A percentile compares a stretch with the other conserved stretches of the same genome.
Evolutionary conservation across 805 yeast genomes (phyloP).

Genomic region (Candida patagonica): DNA sequence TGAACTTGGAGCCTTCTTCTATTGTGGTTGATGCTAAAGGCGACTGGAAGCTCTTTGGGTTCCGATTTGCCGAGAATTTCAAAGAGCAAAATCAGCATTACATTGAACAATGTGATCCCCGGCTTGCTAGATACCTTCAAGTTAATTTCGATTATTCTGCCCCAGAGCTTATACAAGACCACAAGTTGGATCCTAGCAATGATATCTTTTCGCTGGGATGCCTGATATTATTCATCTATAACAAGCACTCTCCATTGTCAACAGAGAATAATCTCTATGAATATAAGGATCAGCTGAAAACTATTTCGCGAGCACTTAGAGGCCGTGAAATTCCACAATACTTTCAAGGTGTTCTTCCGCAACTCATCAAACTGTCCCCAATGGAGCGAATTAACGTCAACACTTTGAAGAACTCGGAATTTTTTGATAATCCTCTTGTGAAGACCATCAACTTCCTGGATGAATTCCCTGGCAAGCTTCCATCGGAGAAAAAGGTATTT

Average conservation of each 20-base stretch:
- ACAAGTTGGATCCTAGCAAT: slow-evolving; percentile 51
- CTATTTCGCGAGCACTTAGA: slow-evolving; percentile 31
- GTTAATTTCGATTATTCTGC: slow-evolving; percentile 67
- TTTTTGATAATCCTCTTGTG: slow-evolving; percentile 75
- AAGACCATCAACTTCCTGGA: slow-evolving; percentile 75
- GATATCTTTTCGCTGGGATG: slow-evolving; percentile 84
- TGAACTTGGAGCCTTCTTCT: slow-evolving; percentile 70
- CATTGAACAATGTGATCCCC: slow-evolving; percentile 62
- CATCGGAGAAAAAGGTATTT: slow-evolving; percentile 58
- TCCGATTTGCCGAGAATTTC: slow-evolving; percentile 42
- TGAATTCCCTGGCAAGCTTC: slow-evolving; percentile 66
- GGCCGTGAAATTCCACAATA: slow-evolving; percentile 48
- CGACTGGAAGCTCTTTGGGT: slow-evolving; percentile 89
- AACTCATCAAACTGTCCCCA: slow-evolving; percentile 48
- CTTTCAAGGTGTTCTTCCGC: slow-evolving; percentile 41
- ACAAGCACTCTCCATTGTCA: slow-evolving; percentile 38
- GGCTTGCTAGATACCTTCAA: slow-evolving; percentile 65
- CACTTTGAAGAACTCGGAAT: slow-evolving; percentile 60
- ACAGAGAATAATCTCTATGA: slow-evolving; percentile 42
- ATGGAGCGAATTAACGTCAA: slow-evolving; percentile 50
- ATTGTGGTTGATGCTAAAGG: slow-evolving; percentile 66
- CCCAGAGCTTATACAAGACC: slow-evolving; percentile 72
- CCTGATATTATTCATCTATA: slow-evolving; percentile 59
- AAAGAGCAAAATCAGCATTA: slow-evolving; percentile 50
- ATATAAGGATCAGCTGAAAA: slow-evolving; percentile 39